These are phyloP conservation scores for Cladosporium sphaerospermum DNA, from an alignment of 2,329 filamentous ascomycete genomes.

Conservation along the genomic window DNA sequence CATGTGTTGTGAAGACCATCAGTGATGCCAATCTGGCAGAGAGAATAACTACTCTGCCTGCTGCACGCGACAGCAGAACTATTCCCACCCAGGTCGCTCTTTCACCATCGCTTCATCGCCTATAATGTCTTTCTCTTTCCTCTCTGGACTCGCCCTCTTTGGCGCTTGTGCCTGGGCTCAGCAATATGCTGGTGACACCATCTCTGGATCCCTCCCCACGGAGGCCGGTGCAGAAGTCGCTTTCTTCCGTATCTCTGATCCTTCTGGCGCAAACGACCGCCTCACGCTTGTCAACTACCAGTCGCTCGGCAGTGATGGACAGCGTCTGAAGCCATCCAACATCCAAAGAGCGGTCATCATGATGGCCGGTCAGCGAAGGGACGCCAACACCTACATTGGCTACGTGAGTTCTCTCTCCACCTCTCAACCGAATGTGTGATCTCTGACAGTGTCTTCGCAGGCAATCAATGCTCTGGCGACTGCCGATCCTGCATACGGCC, in stretches of 20 bases:
- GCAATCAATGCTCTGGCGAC: conserved; percentile 25
- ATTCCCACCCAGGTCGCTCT: neutral
- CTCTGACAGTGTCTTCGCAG: conserved; percentile 10
- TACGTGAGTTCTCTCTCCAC: conserved; percentile 15
- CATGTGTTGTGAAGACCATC: too few species aligned
- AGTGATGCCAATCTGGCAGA: too few species aligned
- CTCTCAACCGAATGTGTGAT: too few species aligned
- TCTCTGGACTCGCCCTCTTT: neutral
- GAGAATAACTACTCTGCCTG: neutral
- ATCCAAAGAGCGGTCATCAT: conserved; percentile 27
- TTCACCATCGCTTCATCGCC: neutral
- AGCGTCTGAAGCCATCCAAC: conserved; percentile 18
- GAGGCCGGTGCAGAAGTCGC: conserved; percentile 19
- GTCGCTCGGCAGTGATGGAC: conserved; percentile 18
- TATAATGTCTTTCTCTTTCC: neutral
- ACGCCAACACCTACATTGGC: conserved; percentile 22
- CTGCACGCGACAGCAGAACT: neutral
- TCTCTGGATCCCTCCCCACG: conserved; percentile 17
- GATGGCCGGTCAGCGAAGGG: conserved; percentile 23
- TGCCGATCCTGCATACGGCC: conserved; percentile 14
- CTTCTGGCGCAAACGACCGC: conserved; percentile 22
- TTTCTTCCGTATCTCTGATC: conserved; percentile 29
- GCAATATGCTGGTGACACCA: conserved; percentile 21
- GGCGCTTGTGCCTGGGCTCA: conserved; percentile 14
- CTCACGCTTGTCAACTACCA: conserved; percentile 30